Evolutionary conservation across 805 yeast species (phyloP).

Genomic region (Cyberlindnera misumaiensis): DNA sequence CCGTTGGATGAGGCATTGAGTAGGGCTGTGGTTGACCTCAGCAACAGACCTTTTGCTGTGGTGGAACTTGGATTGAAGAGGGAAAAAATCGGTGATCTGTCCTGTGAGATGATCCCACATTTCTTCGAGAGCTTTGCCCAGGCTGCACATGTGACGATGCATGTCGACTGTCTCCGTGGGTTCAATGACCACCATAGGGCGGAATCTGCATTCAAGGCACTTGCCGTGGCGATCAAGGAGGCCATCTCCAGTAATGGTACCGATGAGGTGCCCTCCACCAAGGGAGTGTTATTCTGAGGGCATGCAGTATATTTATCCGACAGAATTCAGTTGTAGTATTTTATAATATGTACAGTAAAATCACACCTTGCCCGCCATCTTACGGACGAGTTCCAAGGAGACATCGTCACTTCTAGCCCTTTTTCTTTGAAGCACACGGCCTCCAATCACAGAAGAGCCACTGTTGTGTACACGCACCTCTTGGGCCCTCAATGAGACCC

Average conservation of each 20-base stretch:
- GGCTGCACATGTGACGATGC: constrained; percentile 84
- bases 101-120: constrained; percentile 98
- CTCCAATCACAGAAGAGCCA: too few relatives aligned
- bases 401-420: background rate
- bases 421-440: background rate
- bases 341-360: background rate
- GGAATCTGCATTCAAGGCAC: constrained; percentile 93
- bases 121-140: constrained; percentile 91
- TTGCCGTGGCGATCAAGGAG: constrained; percentile 87
- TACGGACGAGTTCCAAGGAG: background rate
- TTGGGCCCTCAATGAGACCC: background rate
- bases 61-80: constrained; percentile 84
- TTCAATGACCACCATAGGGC: constrained; percentile 94
- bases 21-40: constrained; percentile 92
- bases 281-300: constrained; percentile 74
- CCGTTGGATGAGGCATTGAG: constrained; percentile 95
- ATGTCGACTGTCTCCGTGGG: constrained; percentile 91
- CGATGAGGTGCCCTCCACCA: constrained; percentile 91
- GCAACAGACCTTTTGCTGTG: constrained; percentile 89
- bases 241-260: constrained; percentile 79
- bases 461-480: too few relatives aligned
- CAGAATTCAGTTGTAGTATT: background rate
- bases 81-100: constrained; percentile 87
- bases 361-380: background rate
- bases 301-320: background rate